Evolutionary conservation across 306 rosid species (phyloP), one percentile per base, ranked within the genome.

Genomic region (Inga laurina): DNA sequence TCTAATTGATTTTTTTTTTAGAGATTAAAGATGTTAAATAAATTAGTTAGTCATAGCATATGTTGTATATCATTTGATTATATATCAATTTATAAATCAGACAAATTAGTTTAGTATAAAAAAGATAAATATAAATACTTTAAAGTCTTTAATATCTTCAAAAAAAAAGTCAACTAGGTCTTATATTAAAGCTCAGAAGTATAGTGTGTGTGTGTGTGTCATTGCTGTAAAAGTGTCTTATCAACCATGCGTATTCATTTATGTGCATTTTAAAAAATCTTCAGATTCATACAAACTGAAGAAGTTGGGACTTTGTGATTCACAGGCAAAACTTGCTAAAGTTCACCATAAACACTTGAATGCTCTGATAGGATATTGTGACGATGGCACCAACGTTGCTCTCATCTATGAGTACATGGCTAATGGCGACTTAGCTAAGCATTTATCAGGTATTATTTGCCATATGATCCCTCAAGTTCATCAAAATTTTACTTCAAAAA

Each of bases 391-490:
- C 71, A 70, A 88, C 48, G 69, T 80, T 82, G 90, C 89, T 66
- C 93, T 90, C 68, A 90, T 88, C 88, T 90, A 86, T 69, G 93
- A 90, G 71, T 88, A 86, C 62, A 86, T 90, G 93, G 61, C 85
- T 68, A 83, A 82, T 84, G 91, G 91, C 19, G 88, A 90, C 84
- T 81, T 90, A 41, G 82, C 86, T 6, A 66, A 86, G 14, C 73
- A 84, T 66, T 79, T 90, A 46, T 85, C 91, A 76, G 89, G 93
- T 78, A 72, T 66, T 73, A 16, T 16, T 18, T 14, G 18, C 43
- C 44, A 39, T 3, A 41, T 75, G 62, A 74, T 76, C 70, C 15
- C 10, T 35, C 39, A 0, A 49, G 4, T 66, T 66, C 75, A 69
- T 69, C 46, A 32, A 32, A 32, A 32, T 65, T 30, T 65, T 7